Percentiles rank a stretch among this genome's conserved stretches.
phyloP scores from a whole-genome alignment of 2,329 filamentous ascomycete species.

The Colletotrichum liriopes region DNA sequence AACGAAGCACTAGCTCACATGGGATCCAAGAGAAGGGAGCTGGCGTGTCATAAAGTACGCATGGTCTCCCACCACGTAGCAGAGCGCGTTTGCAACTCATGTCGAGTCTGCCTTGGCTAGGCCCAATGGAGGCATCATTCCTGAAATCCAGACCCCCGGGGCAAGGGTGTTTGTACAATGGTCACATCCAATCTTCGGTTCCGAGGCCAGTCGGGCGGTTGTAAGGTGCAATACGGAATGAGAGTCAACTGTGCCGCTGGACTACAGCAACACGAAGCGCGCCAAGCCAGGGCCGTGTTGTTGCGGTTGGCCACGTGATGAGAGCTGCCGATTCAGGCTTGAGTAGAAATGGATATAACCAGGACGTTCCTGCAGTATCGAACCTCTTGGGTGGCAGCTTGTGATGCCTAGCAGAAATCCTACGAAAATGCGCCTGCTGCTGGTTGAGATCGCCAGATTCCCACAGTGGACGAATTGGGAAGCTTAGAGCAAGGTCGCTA shows the following conservation, averaged over 20 bases:
- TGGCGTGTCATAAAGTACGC: constrained; percentile 11
- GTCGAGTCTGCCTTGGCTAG: constrained; percentile 34
- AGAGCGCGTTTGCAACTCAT: constrained; percentile 17
- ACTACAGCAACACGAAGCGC: constrained; percentile 22
- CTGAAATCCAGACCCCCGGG: neutral
- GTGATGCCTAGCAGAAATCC: neutral
- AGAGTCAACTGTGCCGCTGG: constrained; percentile 28
- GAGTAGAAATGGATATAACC: neutral
- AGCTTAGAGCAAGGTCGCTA: neutral
- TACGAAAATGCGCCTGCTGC: neutral
- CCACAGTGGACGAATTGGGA: neutral
- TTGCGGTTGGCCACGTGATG: neutral
- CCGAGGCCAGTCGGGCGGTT: constrained; percentile 13
- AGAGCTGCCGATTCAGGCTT: neutral
- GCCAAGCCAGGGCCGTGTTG: neutral
- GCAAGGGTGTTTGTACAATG: neutral
- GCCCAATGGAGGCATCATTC: constrained; percentile 4
- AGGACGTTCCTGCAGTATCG: neutral
- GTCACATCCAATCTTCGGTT: constrained; percentile 8
- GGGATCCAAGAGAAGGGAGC: neutral
- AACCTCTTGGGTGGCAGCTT: no score
- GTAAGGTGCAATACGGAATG: neutral
- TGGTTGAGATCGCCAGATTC: neutral
- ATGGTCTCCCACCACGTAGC: no score
- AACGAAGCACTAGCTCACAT: neutral